Base-by-base conservation (phyloP, 148 eudicot genomes). In the Cornus kousa region DNA sequence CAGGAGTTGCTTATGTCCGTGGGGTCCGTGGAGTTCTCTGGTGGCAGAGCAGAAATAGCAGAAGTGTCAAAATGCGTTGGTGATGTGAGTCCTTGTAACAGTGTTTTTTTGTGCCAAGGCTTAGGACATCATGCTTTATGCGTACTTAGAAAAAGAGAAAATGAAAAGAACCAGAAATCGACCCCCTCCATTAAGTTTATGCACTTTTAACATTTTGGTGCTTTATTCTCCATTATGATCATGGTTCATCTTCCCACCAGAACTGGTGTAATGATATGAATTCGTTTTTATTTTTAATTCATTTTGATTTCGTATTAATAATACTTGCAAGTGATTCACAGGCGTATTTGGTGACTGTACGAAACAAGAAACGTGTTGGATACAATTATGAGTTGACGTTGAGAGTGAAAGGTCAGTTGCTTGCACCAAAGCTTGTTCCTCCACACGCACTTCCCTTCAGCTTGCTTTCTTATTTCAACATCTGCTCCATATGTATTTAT, bases 341-440 rank as follows among this genome's bases (percentile, higher is more conserved):
- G 99, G 99, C 99, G 62, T 96, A 86, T 78, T 83, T 92, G 86
- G 94, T 96, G 76, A 94, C 88, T 35, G 98, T 96, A 37, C 90
- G 99, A 40, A 97, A 97, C 79, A 97, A 94, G 86, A 97, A 94
- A 83, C 93, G 99, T 50, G 97, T 94, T 90, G 97, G 98, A 55
- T 97, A 94, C 79, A 94, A 95, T 11, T 97, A 90, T 43, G 99
- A 97, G 90, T 74, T 97, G 76, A 87, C 93, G 50, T 72, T 97
- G 79, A 80, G 82, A 83, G 96, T 92, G 75, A 90, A 91, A 87
- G 99, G 99, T 97, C 78, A 20, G 82, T 62, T 17, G 9, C 3
- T 5, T 62, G 20, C 28, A 28, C 28, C 28, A 60, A 62, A 19
- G 59, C 77, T 50, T 53, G 68, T 43, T 39, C 22, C 74, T 33